phyloP scores from a whole-genome alignment of 371 early-diverging fungal genomes.

The Mucor indicus region DNA sequence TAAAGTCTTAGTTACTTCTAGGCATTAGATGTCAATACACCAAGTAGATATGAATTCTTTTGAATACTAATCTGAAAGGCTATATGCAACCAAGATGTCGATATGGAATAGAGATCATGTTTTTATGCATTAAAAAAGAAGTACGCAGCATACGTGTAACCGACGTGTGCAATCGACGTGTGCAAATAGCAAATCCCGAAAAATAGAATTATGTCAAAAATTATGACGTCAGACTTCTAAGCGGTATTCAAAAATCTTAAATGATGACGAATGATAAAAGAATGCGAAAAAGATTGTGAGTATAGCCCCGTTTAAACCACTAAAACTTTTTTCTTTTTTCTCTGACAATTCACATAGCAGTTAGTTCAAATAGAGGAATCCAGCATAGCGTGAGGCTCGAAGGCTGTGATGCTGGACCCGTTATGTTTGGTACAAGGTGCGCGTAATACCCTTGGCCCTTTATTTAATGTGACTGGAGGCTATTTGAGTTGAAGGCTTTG shows the following conservation, averaged over 20 bases:
- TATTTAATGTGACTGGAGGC: slow-evolving; percentile 12
- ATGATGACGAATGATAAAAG: slow-evolving; percentile 6
- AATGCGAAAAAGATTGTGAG: not conserved
- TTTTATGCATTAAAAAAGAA: too few relatives aligned
- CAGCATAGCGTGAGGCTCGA: slow-evolving; percentile 17
- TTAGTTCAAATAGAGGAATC: slow-evolving; percentile 18
- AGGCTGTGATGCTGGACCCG: slow-evolving; percentile 16
- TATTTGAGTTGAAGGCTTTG: slow-evolving; percentile 14
- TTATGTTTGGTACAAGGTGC: slow-evolving; percentile 17
- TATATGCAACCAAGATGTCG: too few relatives aligned
- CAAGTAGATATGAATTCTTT: too few relatives aligned
- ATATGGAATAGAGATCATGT: too few relatives aligned
- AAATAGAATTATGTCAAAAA: slow-evolving; percentile 2
- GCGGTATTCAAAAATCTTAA: slow-evolving; percentile 2
- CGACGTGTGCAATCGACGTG: too few relatives aligned
- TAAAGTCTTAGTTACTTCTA: too few relatives aligned
- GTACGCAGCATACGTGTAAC: too few relatives aligned
- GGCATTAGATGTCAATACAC: too few relatives aligned
- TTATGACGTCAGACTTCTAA: slow-evolving; percentile 1
- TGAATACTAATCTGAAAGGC: too few relatives aligned
- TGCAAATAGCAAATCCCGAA: too few relatives aligned
- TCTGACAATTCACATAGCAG: slow-evolving; percentile 15
- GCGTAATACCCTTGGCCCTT: slow-evolving; percentile 19
- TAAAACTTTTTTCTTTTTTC: slow-evolving; percentile 1
- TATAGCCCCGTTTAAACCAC: slow-evolving; percentile 1